Percentiles rank a stretch among this genome's conserved stretches.
Evolutionary conservation across 129 eudicot genomes (phyloP).

Genomic region (Chrysanthemum makinoi): DNA sequence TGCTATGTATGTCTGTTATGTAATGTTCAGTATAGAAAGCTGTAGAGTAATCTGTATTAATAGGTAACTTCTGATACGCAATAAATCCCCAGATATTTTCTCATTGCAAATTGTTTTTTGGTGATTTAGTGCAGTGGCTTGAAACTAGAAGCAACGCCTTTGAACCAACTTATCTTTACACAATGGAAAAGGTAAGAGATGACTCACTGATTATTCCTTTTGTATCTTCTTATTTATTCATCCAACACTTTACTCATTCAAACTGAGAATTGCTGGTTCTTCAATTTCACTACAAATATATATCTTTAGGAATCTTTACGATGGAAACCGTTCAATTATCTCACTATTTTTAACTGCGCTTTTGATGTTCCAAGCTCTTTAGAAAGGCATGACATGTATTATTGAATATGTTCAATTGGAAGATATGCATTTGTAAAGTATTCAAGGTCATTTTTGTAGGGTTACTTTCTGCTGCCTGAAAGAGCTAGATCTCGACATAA

Average conservation of each 20-base stretch:
- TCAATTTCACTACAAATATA: neutral
- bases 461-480: conserved; percentile 89
- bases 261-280: neutral
- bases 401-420: neutral
- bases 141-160: conserved; percentile 77
- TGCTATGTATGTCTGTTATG: neutral
- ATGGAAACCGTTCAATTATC: neutral
- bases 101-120: conserved; percentile 26
- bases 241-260: neutral
- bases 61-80: conserved; percentile 2
- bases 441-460: conserved; percentile 40
- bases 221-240: conserved; percentile 2
- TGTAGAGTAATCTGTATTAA: conserved; percentile 3
- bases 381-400: neutral
- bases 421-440: neutral
- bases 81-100: neutral
- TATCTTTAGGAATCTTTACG: neutral
- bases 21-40: neutral
- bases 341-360: neutral
- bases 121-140: conserved; percentile 88
- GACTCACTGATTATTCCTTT: conserved; percentile 2
- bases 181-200: conserved; percentile 75
- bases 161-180: conserved; percentile 87
- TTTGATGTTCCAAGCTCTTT: neutral
- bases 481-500: conserved; percentile 71